A percentile compares a stretch with the other conserved stretches of the same genome.
These are phyloP conservation scores for Jackrogersella multiformis DNA, from an alignment of 495 filamentous ascomycete genomes.

Conservation along the genomic window DNA sequence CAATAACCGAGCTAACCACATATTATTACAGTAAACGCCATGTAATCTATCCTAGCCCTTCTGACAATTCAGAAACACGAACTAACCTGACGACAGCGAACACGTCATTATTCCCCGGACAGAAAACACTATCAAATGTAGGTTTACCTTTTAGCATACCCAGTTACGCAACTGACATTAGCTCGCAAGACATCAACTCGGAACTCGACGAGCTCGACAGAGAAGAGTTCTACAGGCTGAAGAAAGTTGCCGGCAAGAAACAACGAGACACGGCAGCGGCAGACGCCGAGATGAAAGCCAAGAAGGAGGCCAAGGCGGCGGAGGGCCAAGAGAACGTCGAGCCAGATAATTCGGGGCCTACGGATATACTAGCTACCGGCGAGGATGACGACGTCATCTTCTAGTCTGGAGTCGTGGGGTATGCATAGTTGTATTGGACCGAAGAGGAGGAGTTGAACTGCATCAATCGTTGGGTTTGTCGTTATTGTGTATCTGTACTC, in stretches of 20 bases:
- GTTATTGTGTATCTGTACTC: constrained; percentile 33
- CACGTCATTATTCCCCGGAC: constrained; percentile 98
- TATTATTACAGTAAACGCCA: constrained; percentile 79
- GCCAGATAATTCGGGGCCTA: constrained; percentile 56
- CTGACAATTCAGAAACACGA: background rate
- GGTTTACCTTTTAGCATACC: constrained; percentile 35
- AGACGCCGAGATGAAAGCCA: constrained; percentile 75
- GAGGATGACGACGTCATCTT: constrained; percentile 98
- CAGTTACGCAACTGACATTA: background rate
- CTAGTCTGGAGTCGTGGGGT: constrained; percentile 52
- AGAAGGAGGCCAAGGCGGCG: constrained; percentile 57
- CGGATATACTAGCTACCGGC: constrained; percentile 81
- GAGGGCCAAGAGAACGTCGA: constrained; percentile 55
- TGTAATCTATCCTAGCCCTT: constrained; percentile 64
- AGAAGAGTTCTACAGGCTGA: constrained; percentile 97
- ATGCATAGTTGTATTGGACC: background rate
- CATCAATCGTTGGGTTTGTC: constrained; percentile 2
- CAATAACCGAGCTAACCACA: constrained; percentile 45
- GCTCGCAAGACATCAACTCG: constrained; percentile 88
- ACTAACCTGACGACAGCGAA: constrained; percentile 62
- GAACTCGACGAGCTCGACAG: constrained; percentile 97
- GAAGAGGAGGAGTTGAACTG: background rate
- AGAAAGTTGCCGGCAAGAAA: constrained; percentile 98
- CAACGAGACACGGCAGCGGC: constrained; percentile 79
- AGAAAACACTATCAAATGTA: constrained; percentile 98